Conservation (phyloP, 495 filamentous ascomycete genomes). For the Aspergillus hancockii region DNA sequence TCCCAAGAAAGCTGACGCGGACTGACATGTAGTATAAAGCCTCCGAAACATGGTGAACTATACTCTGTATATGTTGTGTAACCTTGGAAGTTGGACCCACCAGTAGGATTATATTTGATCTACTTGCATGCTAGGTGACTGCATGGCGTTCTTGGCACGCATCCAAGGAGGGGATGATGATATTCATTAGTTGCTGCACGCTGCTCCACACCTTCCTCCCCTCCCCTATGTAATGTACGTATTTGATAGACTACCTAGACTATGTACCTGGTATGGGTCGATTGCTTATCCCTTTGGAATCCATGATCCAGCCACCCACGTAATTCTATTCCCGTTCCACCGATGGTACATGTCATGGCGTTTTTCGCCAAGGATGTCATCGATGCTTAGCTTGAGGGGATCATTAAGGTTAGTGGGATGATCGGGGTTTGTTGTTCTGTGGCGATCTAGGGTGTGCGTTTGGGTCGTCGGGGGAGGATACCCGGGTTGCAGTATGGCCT, state of each 20-base stretch:
- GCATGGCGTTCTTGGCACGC: not conserved
- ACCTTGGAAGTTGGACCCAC: not conserved
- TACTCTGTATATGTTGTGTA: not conserved
- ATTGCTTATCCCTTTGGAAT: not conserved
- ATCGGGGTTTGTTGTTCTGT: not conserved
- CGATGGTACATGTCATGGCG: not conserved
- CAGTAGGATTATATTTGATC: not conserved
- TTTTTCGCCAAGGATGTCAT: constrained; percentile 1
- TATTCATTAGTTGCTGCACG: not conserved
- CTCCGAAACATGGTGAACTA: not conserved
- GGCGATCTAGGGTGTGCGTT: not conserved
- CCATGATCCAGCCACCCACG: not conserved
- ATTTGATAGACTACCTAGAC: not conserved
- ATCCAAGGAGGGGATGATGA: not conserved
- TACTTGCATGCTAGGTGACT: too few species aligned
- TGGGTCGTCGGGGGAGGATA: not conserved
- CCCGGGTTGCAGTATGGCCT: not conserved
- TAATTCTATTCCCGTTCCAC: not conserved
- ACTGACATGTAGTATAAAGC: too few species aligned
- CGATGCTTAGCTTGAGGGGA: not conserved
- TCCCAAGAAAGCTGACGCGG: too few species aligned
- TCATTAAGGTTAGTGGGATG: not conserved
- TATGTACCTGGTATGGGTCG: not conserved
- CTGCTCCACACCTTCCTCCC: not conserved
- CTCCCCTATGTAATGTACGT: not conserved